These are phyloP conservation scores for Moniliophthora roreri DNA, from an alignment of 1,284 basidiomycete genomes.

Conservation along the genomic window DNA sequence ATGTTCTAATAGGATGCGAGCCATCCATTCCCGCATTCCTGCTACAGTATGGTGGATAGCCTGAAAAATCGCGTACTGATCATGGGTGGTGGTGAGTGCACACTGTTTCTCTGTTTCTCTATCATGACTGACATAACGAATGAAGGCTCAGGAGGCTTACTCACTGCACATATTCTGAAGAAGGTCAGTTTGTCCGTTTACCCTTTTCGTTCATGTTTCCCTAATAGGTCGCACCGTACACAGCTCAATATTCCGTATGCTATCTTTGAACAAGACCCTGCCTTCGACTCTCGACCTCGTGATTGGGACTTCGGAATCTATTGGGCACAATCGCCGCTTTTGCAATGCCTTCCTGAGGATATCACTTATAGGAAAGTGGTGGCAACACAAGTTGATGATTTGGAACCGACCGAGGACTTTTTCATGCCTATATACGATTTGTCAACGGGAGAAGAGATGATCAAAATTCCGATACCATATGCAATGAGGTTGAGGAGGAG, in stretches of 20 bases:
- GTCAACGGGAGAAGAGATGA: no score
- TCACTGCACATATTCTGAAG: constrained; percentile 7
- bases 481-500: constrained; percentile 3
- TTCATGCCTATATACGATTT: neutral
- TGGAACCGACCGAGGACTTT: neutral
- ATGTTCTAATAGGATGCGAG: no score
- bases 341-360: constrained; percentile 1
- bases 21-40: no score
- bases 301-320: constrained; percentile 8
- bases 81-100: no score
- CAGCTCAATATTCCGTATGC: constrained; percentile 6
- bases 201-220: neutral
- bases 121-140: no score
- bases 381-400: neutral
- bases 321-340: constrained; percentile 5
- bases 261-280: constrained; percentile 5
- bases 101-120: no score
- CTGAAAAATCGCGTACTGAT: no score
- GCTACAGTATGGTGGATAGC: no score
- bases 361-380: neutral
- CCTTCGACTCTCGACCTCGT: neutral
- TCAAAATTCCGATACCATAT: neutral
- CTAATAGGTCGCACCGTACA: neutral
- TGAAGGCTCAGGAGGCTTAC: constrained; percentile 2
- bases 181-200: constrained; percentile 2